Evolutionary conservation across 345 rosid species (phyloP), one percentile per base, ranked within the genome.

Genomic region (Cochlearia excelsa): DNA sequence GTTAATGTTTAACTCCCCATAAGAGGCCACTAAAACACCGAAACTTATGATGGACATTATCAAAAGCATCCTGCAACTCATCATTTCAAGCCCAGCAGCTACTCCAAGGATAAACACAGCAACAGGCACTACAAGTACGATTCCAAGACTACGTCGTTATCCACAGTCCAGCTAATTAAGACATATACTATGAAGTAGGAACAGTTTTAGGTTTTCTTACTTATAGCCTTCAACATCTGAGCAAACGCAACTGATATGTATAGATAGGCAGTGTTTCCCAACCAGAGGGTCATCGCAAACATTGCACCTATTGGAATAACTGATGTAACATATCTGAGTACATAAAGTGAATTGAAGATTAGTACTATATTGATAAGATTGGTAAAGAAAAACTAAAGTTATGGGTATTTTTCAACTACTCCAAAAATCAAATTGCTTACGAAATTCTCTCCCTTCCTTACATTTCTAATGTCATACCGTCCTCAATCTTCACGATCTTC

Each of bases 231-330:
- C 81, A 92, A 59, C 97, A 88, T 92, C 81, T 92, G 98, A 0
- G 97, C 98, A 75, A 92, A 92, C 11, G 97, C 79, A 67, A 92
- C 98, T 38, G 98, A 92, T 29, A 92, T 92, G 75, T 92, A 84
- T 6, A 92, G 89, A 75, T 92, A 92, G 61, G 97, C 98, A 59
- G 95, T 86, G 79, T 92, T 92, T 63, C 98, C 98, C 30, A 92
- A 79, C 98, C 98, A 92, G 54, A 92, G 97, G 60, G 98, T 88
- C 97, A 88, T 86, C 5, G 98, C 98, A 76, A 92, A 92, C 80
- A 75, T 92, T 11, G 97, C 91, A 65, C 97, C 98, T 69, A 92
- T 92, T 33, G 98, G 98, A 63, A 88, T 58, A 65, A 92, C 96
- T 41, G 98, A 92, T 43, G 86, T 78, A 51, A 72, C 46, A 65